A percentile compares a stretch with the other conserved stretches of the same genome.
phyloP scores from a whole-genome alignment of 768 basidiomycete species.

The Leucosporidium creatinivorum region DNA sequence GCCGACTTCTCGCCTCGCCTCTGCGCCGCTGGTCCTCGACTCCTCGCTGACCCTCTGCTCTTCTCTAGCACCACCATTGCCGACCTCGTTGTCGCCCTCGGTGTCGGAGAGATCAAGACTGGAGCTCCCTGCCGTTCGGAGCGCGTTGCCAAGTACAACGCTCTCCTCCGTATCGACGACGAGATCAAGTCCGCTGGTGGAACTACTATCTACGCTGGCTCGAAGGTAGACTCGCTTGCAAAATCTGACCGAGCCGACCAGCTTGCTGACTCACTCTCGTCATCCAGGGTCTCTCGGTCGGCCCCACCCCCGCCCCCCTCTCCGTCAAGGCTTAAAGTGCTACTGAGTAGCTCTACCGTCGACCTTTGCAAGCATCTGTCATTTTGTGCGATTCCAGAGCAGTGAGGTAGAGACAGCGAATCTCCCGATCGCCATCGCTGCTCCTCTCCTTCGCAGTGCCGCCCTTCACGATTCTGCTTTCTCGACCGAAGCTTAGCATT shows the following conservation, averaged over 20 bases:
- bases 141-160: constrained; percentile 62
- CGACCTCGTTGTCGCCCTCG: constrained; percentile 87
- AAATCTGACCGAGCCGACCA: too few species aligned
- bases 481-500: not conserved
- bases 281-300: not conserved
- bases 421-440: too few species aligned
- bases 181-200: constrained; percentile 54
- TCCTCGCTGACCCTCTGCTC: not conserved
- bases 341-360: not conserved
- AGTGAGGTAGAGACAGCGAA: too few species aligned
- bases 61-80: constrained; percentile 49
- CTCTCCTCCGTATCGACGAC: constrained; percentile 80
- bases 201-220: constrained; percentile 65
- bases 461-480: not conserved
- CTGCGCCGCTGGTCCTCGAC: too few species aligned
- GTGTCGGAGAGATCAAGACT: constrained; percentile 91
- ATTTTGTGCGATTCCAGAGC: not conserved
- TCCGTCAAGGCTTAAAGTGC: not conserved
- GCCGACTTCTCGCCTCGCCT: too few species aligned
- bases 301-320: constrained; percentile 2
- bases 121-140: constrained; percentile 93
- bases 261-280: not conserved
- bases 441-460: not conserved
- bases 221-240: too few species aligned
- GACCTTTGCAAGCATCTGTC: too few species aligned